Evolutionary conservation across 2,329 filamentous ascomycete species (phyloP).

Genomic region (Parastagonospora avenae): DNA sequence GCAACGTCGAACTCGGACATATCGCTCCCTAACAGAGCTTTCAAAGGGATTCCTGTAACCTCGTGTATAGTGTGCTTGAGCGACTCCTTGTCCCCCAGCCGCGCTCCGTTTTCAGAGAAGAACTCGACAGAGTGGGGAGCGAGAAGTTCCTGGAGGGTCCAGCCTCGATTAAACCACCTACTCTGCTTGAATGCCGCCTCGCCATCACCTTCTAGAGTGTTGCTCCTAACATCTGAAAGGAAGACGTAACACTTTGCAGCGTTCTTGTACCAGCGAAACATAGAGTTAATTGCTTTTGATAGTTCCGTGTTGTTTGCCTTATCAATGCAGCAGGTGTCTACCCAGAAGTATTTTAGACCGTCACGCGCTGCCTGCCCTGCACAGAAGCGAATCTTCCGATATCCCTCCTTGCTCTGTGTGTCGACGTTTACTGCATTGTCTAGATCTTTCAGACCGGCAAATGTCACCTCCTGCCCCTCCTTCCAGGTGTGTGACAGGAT

Average conservation of each 20-base stretch:
- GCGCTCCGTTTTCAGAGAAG: too few relatives aligned
- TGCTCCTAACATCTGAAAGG: neutral
- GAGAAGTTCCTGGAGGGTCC: conserved; percentile 1
- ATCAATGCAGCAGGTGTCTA: neutral
- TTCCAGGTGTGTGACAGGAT: too few relatives aligned
- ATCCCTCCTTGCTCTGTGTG: too few relatives aligned
- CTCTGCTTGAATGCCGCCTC: too few relatives aligned
- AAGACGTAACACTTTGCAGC: neutral
- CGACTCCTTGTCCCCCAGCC: too few relatives aligned
- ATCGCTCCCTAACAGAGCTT: neutral
- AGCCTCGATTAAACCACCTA: neutral
- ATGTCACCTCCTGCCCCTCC: too few relatives aligned
- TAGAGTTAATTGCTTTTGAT: neutral
- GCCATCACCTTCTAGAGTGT: neutral
- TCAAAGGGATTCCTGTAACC: too few relatives aligned
- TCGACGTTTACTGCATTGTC: too few relatives aligned
- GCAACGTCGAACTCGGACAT: neutral
- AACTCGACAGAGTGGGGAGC: too few relatives aligned
- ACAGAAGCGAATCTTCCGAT: neutral
- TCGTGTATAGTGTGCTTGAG: too few relatives aligned
- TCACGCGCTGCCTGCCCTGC: neutral
- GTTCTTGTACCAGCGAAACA: neutral
- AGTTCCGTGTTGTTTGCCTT: neutral
- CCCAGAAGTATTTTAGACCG: conserved; percentile 5
- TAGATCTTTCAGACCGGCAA: too few relatives aligned